phyloP scores from a whole-genome alignment of 768 basidiomycete genomes.

The Suillus decipiens region DNA sequence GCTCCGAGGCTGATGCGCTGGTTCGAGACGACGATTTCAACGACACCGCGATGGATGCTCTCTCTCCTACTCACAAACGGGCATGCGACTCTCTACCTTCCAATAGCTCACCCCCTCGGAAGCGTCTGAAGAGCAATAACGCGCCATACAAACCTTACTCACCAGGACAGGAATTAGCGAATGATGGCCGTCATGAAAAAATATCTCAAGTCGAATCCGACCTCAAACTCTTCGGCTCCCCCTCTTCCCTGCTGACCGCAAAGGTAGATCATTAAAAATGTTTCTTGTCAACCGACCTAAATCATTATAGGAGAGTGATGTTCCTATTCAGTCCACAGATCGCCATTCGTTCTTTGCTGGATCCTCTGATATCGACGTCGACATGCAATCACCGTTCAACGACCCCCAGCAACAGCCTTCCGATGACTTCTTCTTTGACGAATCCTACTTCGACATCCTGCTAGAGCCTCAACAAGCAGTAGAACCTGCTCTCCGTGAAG shows the following conservation, averaged over 20 bases:
- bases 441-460: constrained; percentile 31
- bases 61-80: neutral
- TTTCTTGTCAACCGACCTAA: neutral
- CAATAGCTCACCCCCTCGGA: neutral
- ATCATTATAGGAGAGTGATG: constrained; percentile 4
- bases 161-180: neutral
- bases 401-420: neutral
- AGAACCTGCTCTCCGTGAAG: neutral
- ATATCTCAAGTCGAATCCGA: constrained; percentile 12
- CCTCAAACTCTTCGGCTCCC: neutral
- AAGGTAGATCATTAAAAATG: constrained; percentile 6
- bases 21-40: constrained; percentile 32
- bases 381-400: constrained; percentile 1
- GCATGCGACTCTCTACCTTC: neutral
- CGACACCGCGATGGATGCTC: neutral
- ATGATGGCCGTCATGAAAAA: constrained; percentile 21
- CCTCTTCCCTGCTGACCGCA: constrained; percentile 3
- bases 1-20: constrained; percentile 46
- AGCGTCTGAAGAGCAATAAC: constrained; percentile 1
- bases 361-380: constrained; percentile 17
- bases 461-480: constrained; percentile 15
- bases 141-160: neutral
- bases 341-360: constrained; percentile 20
- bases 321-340: neutral
- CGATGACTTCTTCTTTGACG: constrained; percentile 37